Percentiles rank a stretch among this genome's conserved stretches.
These are phyloP conservation scores for Iberis pinnata DNA, from an alignment of 345 rosid genomes.

Conservation along the genomic window DNA sequence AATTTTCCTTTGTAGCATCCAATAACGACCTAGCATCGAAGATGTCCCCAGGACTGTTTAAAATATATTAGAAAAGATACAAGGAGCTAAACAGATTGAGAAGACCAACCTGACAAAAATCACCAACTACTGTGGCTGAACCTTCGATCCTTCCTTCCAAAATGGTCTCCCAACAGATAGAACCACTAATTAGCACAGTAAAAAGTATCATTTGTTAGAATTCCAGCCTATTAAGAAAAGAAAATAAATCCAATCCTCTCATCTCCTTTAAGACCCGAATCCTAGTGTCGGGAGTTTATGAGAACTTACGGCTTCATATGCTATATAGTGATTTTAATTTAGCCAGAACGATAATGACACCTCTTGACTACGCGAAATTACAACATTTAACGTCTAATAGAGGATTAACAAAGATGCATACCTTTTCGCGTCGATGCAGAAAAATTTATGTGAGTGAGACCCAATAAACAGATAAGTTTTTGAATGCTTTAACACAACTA, in stretches of 20 bases:
- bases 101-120: constrained; percentile 68
- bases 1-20: constrained; percentile 86
- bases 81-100: constrained; percentile 12
- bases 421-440: constrained; percentile 69
- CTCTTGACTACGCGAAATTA: neutral
- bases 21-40: constrained; percentile 57
- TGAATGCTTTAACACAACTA: constrained; percentile 49
- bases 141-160: constrained; percentile 83
- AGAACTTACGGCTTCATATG: neutral
- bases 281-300: constrained; percentile 4
- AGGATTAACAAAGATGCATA: constrained; percentile 24
- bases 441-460: constrained; percentile 73
- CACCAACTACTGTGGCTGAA: constrained; percentile 66
- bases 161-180: constrained; percentile 62
- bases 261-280: constrained; percentile 4
- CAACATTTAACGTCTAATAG: neutral
- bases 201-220: constrained; percentile 18
- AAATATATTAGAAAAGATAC: constrained; percentile 17
- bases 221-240: neutral
- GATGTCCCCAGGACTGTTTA: constrained; percentile 11
- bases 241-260: neutral
- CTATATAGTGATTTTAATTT: neutral
- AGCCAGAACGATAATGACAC: neutral
- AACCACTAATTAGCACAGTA: constrained; percentile 51
- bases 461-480: constrained; percentile 74